Percentiles rank a stretch among this genome's conserved stretches.
Conservation (phyloP, 371 early-diverging fungal species). For the Basidiobolus heterosporus region DNA sequence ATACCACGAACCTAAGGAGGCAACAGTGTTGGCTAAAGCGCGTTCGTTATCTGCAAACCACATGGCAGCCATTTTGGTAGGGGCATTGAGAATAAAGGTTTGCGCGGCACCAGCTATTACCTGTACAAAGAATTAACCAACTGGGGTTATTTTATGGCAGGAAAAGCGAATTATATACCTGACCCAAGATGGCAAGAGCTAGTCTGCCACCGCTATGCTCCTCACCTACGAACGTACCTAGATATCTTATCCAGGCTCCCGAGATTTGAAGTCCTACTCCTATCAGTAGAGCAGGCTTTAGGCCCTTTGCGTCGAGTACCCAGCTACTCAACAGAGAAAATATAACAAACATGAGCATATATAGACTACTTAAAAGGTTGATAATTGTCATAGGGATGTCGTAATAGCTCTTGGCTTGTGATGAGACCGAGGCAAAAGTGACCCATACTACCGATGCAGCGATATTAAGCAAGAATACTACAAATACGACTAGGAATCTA, state of each 20-base stretch:
- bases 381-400: too few relatives aligned
- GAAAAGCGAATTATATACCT: background rate
- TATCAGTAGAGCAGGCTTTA: background rate
- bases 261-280: background rate
- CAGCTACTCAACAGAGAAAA: too few relatives aligned
- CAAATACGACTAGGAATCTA: too few relatives aligned
- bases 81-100: conserved; percentile 40
- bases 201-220: background rate
- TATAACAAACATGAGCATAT: too few relatives aligned
- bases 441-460: too few relatives aligned
- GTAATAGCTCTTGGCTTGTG: too few relatives aligned
- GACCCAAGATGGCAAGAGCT: background rate
- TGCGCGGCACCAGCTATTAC: conserved; percentile 33
- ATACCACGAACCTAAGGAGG: conserved; percentile 5
- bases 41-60: conserved; percentile 49
- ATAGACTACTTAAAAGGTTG: too few relatives aligned
- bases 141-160: background rate
- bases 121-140: conserved; percentile 22
- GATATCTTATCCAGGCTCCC: background rate
- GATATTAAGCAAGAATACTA: too few relatives aligned
- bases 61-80: conserved; percentile 36
- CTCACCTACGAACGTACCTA: background rate
- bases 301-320: too few relatives aligned
- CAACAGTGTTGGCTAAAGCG: conserved; percentile 42
- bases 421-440: too few relatives aligned